Evolutionary conservation across 2,329 filamentous ascomycete species (phyloP), one percentile per base, ranked within the genome.

Genomic region (Aspergillus bombycis): DNA sequence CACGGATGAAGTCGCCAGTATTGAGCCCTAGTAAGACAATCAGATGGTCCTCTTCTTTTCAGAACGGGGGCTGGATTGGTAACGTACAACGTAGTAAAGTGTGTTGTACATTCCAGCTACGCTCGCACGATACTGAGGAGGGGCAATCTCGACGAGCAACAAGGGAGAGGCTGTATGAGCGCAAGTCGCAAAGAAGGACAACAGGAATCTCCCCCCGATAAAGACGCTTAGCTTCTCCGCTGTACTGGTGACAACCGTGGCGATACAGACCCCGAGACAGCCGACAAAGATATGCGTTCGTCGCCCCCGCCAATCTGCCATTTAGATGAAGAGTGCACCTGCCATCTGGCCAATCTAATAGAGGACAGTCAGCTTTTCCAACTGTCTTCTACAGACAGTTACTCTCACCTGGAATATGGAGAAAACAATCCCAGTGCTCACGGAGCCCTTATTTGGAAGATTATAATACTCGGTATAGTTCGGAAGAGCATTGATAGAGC

Each of bases 51-150:
- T 28, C 55, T 36, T 36, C 34, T 14, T 36, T 36, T 36, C 34
- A 14, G 34, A 36, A 36, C 5, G 5, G 11, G 34, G 5, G 5
- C 11, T 36, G 34, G 12, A 36, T 14, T 3, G 12, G 12, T 36
- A 36, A 12, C 34, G 4, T 50, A 64, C 62, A 8, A 56, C 50
- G 38, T 64, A 58, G 21, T 64, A 64, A 16, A 64, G 57, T 11
- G 62, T 64, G 55, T 64, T 64, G 26, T 64, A 64, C 62, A 64
- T 61, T 34, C 62, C 62, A 26, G 62, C 62, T 19, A 64, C 46
- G 2, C 55, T 64, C 10, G 58, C 62, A 1, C 62, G 62, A 52
- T 64, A 64, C 1, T 52, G 48, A 3, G 62, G 54, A 32, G 62
- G 62, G 23, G 58, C 55, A 21, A 64, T 30, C 48, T 64, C 62